Evolutionary conservation across 495 filamentous ascomycete genomes (phyloP).

Genomic region (Pyrenopolyporus hunteri): DNA sequence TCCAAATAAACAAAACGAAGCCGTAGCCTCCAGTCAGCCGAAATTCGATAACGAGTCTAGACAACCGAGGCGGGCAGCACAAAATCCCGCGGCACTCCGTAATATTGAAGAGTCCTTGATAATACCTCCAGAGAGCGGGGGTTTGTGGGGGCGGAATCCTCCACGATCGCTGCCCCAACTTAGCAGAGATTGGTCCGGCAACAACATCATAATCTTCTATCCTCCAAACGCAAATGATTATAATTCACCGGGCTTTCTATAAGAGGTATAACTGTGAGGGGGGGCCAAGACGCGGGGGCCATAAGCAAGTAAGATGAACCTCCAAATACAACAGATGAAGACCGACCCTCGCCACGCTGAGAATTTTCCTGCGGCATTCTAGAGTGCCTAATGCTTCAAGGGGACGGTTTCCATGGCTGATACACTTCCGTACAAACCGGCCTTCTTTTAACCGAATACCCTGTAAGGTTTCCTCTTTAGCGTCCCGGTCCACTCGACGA

Average conservation of each 20-base stretch:
- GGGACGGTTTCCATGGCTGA: not conserved
- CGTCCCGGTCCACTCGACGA: not conserved
- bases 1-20: constrained; percentile 1
- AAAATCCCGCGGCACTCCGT: constrained; percentile 16
- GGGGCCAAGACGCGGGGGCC: constrained; percentile 30
- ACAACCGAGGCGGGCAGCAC: constrained; percentile 6
- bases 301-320: constrained; percentile 32
- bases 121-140: constrained; percentile 32
- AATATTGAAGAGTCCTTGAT: constrained; percentile 22
- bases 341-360: constrained; percentile 3
- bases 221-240: constrained; percentile 10
- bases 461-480: not conserved
- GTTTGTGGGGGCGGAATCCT: constrained; percentile 43
- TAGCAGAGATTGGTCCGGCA: constrained; percentile 19
- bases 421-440: not conserved
- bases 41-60: constrained; percentile 8
- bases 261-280: constrained; percentile 7
- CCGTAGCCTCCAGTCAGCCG: constrained; percentile 5
- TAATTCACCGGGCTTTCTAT: constrained; percentile 17
- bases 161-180: constrained; percentile 34
- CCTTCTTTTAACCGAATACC: constrained; percentile 12
- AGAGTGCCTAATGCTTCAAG: not conserved
- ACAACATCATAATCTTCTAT: constrained; percentile 11
- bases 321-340: constrained; percentile 8
- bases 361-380: constrained; percentile 11